Conservation (phyloP, 176 grass and related monocot genomes). For the Triticum turgidum region DNA sequence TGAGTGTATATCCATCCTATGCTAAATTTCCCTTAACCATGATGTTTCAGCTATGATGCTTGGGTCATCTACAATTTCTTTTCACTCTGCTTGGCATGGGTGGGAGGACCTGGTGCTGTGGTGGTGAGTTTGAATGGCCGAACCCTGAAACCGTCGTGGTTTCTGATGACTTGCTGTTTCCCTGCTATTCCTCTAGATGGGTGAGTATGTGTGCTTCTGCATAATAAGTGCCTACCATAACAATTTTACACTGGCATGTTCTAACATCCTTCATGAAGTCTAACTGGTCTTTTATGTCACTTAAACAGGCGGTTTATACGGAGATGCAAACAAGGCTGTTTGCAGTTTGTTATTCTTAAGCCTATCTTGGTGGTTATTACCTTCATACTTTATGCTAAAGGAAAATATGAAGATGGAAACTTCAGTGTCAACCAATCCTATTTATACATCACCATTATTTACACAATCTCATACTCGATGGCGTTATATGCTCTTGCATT, state of each 20-base stretch:
- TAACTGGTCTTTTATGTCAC: slow-evolving; percentile 6
- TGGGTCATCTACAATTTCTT: slow-evolving; percentile 99
- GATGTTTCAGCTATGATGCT: slow-evolving; percentile 95
- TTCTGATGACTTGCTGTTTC: slow-evolving; percentile 98
- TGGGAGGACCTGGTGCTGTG: slow-evolving; percentile 93
- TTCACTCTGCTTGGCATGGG: slow-evolving; percentile 95
- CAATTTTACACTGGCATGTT: background rate
- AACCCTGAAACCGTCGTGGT: slow-evolving; percentile 78
- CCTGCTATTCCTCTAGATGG: slow-evolving; percentile 95
- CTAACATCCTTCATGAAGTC: background rate
- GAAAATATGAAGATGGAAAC: slow-evolving; percentile 88
- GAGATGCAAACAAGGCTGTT: slow-evolving; percentile 95
- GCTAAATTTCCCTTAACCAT: slow-evolving; percentile 16
- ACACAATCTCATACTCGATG: slow-evolving; percentile 90
- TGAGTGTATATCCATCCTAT: background rate
- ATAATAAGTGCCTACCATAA: slow-evolving; percentile 9
- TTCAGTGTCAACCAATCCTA: slow-evolving; percentile 94
- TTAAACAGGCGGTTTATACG: slow-evolving; percentile 92
- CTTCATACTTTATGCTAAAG: slow-evolving; percentile 93
- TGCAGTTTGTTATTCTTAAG: slow-evolving; percentile 99
- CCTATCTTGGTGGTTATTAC: slow-evolving; percentile 97
- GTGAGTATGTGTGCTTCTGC: slow-evolving; percentile 42
- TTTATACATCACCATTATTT: slow-evolving; percentile 98
- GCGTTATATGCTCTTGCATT: slow-evolving; percentile 87
- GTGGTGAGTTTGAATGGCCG: slow-evolving; percentile 83